Base-by-base conservation (phyloP, 441 rosid species). In the Flueggea neowawraea region DNA sequence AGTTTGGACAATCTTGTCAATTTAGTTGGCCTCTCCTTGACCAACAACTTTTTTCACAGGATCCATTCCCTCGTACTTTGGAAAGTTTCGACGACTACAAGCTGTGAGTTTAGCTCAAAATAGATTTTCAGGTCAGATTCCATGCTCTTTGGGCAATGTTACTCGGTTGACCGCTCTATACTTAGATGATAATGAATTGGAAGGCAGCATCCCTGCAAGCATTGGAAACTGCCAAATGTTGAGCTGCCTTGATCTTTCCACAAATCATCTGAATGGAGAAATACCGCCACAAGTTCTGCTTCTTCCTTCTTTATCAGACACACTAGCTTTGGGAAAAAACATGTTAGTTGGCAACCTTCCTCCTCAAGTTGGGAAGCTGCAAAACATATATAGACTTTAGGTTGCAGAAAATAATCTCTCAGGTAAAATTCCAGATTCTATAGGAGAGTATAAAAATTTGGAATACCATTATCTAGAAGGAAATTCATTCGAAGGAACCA, bases 251-350 rank as follows among this genome's bases (percentile, higher is more conserved):
- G 45, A 15, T 31, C 55, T 71, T 1, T 61, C 58, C n/a, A 6
- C 1, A 3, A 77, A 77, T 45, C 43, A 57, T 36, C 61, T 73
- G 0, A 49, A 1, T 11, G 78, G 78, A 3, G 6, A 12, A 8
- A 60, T 73, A 8, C 73, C 81, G 0, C 3, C 4, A 39, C 54
- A 55, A 55, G 16, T 65, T 22, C 4, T 79, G 64, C 45, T 76
- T 12, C 33, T 57, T 4, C 54, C 66, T 54, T 77, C 78, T 2
- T 12, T 28, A 8, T 60, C 75, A 13, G 33, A 69, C 13, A 17
- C 44, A 16, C 14, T 69, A 2, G 70, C 68, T 52, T 57, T 77
- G 22, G 77, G 78, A 1, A 16, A 10, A 1, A 77, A 73, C 58
- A 52, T 68, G 13, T 52, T 80, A 16, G 66, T 66, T 0, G 78